phyloP scores from a whole-genome alignment of 2,329 filamentous ascomycete species.

The Zymoseptoria brevis region DNA sequence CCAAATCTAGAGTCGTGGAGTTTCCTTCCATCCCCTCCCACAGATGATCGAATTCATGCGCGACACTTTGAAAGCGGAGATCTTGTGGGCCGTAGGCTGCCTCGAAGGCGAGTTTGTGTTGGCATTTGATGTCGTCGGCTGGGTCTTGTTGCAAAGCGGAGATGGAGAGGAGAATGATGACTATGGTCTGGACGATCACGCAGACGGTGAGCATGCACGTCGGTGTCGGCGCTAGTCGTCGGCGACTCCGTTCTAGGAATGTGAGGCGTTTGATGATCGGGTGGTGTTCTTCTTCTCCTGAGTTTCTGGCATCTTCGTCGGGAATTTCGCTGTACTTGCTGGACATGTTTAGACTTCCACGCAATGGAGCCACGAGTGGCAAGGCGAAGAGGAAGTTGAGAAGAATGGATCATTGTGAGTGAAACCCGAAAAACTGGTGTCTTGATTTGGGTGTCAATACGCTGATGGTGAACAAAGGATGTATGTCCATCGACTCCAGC shows the following conservation, averaged over 20 bases:
- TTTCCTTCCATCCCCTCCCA: neutral
- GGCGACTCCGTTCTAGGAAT: neutral
- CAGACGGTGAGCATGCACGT: neutral
- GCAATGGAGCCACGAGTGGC: neutral
- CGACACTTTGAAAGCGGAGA: neutral
- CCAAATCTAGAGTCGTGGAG: neutral
- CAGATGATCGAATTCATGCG: neutral
- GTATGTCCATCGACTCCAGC: neutral
- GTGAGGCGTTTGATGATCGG: neutral
- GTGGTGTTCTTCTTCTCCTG: neutral
- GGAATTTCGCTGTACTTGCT: neutral
- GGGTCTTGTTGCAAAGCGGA: neutral
- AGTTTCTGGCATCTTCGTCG: neutral
- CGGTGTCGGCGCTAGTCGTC: neutral
- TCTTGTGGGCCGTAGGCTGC: neutral
- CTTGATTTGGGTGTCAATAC: neutral
- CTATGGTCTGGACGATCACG: neutral
- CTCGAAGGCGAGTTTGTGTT: neutral
- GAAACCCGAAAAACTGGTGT: neutral
- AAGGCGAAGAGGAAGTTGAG: neutral
- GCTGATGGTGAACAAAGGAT: neutral
- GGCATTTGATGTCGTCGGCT: neutral
- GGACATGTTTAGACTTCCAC: neutral
- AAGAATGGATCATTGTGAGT: neutral
- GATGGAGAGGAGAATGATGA: neutral